Evolutionary conservation across 1,284 basidiomycete genomes (phyloP).

Genomic region (Boletus holoroseus): DNA sequence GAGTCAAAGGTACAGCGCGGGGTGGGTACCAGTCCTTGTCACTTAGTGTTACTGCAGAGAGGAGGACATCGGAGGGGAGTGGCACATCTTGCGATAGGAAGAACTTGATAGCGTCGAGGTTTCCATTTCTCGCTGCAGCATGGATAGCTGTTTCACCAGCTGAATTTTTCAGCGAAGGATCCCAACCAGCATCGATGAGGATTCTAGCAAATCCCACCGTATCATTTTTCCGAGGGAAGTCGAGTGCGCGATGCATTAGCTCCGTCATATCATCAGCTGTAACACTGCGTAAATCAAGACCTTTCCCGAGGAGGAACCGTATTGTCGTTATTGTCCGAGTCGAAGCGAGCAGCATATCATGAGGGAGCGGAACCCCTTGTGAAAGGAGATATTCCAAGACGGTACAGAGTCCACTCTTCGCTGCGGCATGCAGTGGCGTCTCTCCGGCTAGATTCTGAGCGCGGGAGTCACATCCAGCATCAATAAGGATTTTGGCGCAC

Average conservation of each 20-base stretch:
- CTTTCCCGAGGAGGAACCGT: background rate
- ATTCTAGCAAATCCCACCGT: background rate
- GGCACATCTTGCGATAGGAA: constrained; percentile 2
- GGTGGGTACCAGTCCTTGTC: too few species aligned
- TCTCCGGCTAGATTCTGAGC: background rate
- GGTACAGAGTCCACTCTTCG: background rate
- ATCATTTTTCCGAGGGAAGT: accelerated
- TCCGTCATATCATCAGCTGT: background rate
- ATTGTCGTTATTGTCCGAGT: background rate
- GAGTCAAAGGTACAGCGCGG: background rate
- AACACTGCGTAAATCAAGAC: background rate
- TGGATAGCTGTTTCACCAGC: background rate
- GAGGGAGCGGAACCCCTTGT: background rate
- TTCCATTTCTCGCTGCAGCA: background rate
- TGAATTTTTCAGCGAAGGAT: background rate
- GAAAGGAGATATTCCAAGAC: constrained; percentile 3
- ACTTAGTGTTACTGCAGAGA: background rate
- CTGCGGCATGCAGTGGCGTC: background rate
- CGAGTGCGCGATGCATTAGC: background rate
- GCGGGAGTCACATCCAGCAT: background rate
- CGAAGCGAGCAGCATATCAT: background rate
- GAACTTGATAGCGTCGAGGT: background rate
- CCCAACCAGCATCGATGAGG: background rate
- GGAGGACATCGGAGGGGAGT: background rate
- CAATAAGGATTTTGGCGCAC: background rate